Conservation (phyloP, 257 asterid genomes). For the Nicotiana attenuata region DNA sequence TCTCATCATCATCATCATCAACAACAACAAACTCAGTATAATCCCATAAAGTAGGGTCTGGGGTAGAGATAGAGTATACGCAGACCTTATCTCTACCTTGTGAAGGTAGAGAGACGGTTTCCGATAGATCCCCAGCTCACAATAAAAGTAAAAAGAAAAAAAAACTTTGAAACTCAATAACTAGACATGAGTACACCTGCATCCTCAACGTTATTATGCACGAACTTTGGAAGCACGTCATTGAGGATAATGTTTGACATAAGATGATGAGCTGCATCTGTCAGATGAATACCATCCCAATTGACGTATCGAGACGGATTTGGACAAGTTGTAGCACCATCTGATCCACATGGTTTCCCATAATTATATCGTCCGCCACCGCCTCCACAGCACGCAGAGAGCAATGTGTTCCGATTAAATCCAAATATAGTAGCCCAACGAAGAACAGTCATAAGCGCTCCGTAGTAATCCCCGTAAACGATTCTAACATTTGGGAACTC, state of each 20-base stretch:
- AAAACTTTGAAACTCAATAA: neutral
- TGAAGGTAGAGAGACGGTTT: too few relatives aligned
- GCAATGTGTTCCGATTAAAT: neutral
- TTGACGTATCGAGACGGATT: neutral
- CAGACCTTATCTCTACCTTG: accelerated
- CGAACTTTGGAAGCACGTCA: neutral
- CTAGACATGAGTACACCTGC: neutral
- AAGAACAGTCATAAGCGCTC: neutral
- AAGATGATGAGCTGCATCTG: neutral
- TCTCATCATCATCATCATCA: neutral
- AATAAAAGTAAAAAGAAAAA: too few relatives aligned
- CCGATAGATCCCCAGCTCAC: accelerated
- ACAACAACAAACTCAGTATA: too few relatives aligned
- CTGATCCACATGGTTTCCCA: neutral
- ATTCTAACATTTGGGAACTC: neutral
- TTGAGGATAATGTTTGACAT: neutral
- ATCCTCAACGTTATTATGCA: neutral
- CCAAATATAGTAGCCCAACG: neutral
- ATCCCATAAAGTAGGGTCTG: too few relatives aligned
- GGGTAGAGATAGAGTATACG: accelerated
- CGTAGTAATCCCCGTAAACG: neutral
- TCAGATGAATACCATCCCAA: neutral
- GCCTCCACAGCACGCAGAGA: neutral
- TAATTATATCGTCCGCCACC: neutral
- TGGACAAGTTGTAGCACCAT: neutral